Evolutionary conservation across 768 basidiomycete genomes (phyloP).

Genomic region (Suillus weaverae): DNA sequence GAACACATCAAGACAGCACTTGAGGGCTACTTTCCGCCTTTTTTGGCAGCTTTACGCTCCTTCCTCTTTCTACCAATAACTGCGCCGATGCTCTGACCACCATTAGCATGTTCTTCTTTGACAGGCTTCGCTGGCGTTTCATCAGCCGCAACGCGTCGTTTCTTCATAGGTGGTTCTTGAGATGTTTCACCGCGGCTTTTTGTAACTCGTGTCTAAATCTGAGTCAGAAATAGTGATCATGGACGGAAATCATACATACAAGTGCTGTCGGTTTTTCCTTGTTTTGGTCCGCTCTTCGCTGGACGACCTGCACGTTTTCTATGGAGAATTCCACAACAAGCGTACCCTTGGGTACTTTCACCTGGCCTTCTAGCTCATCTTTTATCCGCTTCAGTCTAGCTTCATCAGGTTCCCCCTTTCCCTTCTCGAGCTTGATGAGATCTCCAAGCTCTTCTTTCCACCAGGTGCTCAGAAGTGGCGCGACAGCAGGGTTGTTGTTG

Average conservation of each 20-base stretch:
- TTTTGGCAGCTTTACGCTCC: constrained; percentile 48
- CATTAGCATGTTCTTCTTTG: constrained; percentile 22
- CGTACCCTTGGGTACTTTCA: constrained; percentile 44
- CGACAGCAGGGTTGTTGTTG: constrained; percentile 80
- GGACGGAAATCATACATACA: constrained; percentile 1
- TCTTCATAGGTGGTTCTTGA: constrained; percentile 43
- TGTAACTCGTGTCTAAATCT: constrained; percentile 4
- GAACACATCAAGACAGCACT: neutral
- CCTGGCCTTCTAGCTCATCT: constrained; percentile 44
- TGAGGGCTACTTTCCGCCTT: neutral
- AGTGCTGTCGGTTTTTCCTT: constrained; percentile 34
- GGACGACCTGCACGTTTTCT: constrained; percentile 90
- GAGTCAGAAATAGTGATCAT: neutral
- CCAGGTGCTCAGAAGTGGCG: constrained; percentile 72
- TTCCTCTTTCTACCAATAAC: constrained; percentile 83
- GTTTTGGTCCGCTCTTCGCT: constrained; percentile 61
- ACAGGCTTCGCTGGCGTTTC: constrained; percentile 22
- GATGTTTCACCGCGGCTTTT: constrained; percentile 9
- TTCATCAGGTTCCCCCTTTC: constrained; percentile 46
- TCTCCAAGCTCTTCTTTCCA: constrained; percentile 78
- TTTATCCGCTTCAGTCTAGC: constrained; percentile 59
- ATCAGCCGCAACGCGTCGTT: constrained; percentile 34
- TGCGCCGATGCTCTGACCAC: constrained; percentile 55
- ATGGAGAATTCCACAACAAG: constrained; percentile 96
- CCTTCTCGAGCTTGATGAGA: constrained; percentile 55